Base-by-base conservation (phyloP, 257 asterid species). In the Ocimum tenuiflorum region DNA sequence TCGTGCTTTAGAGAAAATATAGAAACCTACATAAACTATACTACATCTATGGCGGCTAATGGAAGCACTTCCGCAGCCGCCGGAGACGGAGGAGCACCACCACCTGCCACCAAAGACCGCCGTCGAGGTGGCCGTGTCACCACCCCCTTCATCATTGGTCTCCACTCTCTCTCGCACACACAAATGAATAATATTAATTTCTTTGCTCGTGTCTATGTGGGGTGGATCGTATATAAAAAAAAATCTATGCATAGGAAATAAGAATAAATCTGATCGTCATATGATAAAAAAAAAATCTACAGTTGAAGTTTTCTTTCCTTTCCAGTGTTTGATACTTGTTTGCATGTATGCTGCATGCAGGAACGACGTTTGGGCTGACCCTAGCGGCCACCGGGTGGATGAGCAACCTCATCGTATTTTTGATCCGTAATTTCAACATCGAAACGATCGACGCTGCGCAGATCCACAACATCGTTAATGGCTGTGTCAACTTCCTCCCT, bases 101-200 rank as follows among this genome's bases (percentile, higher is more conserved):
- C 41, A 0, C 8, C 70, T 19, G 8, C 58, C 33, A 27, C 67
- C 9, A 7, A 10, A 7, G 42, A 6, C 27, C 54, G 14, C 58
- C 56, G 69, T 58, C 58, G 15, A 18, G 88, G 84, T 0, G 88
- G 86, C 6, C 73, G 76, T 81, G 52, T 12, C 66, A 71, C 87
- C 31, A 71, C 75, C 36, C 85, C 87, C 52, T 84, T 81, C 67
- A 84, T 73, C 45, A 24, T 78, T 79, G 85, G 91, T 84, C 62
- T 3, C 24, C 39, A 58, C 36, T 46, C 56, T 43, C 55, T 14
- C n/a, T 42, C 8, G 7, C 42, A 1, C 27, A 10, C 2, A 27
- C 19, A 38, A 8, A 36, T 19, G 3, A 0, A 35, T 10, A 38
- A n/a, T n/a, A n/a, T n/a, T 10, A 8, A 8, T 4, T 24, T 1